phyloP scores from a whole-genome alignment of 768 basidiomycete species.

The Phylloporus sp. region DNA sequence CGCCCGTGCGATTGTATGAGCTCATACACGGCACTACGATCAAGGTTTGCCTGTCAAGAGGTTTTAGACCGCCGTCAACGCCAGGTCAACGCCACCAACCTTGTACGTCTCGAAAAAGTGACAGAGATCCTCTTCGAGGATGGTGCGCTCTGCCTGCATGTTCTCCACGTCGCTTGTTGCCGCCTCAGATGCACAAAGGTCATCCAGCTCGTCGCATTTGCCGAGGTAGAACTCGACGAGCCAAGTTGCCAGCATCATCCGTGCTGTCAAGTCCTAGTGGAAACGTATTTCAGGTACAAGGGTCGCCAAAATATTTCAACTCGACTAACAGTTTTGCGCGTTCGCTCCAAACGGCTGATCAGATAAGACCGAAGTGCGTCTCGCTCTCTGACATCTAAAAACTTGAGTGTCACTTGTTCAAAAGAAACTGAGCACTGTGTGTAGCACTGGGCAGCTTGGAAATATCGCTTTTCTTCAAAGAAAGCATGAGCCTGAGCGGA shows the following conservation, averaged over 20 bases:
- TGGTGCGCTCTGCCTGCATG: conserved; percentile 66
- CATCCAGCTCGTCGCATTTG: conserved; percentile 95
- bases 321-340: conserved; percentile 75
- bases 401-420: conserved; percentile 88
- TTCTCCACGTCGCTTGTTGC: conserved; percentile 81
- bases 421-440: conserved; percentile 84
- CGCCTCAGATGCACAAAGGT: conserved; percentile 83
- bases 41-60: conserved; percentile 66
- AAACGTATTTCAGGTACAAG: neutral
- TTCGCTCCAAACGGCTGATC: conserved; percentile 79
- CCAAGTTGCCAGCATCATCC: conserved; percentile 99
- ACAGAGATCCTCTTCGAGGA: conserved; percentile 88
- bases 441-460: conserved; percentile 89
- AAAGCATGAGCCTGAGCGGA: conserved; percentile 77
- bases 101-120: conserved; percentile 95
- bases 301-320: conserved; percentile 19
- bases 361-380: conserved; percentile 90
- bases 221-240: conserved; percentile 95
- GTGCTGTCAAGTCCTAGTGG: conserved; percentile 78
- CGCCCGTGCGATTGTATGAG: conserved; percentile 91
- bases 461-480: conserved; percentile 76
- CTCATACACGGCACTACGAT: conserved; percentile 82
- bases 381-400: conserved; percentile 83
- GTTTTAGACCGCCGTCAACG: neutral
- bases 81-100: conserved; percentile 37